These are phyloP conservation scores for Trichothecium roseum DNA, from an alignment of 2,329 filamentous ascomycete genomes.

Conservation along the genomic window DNA sequence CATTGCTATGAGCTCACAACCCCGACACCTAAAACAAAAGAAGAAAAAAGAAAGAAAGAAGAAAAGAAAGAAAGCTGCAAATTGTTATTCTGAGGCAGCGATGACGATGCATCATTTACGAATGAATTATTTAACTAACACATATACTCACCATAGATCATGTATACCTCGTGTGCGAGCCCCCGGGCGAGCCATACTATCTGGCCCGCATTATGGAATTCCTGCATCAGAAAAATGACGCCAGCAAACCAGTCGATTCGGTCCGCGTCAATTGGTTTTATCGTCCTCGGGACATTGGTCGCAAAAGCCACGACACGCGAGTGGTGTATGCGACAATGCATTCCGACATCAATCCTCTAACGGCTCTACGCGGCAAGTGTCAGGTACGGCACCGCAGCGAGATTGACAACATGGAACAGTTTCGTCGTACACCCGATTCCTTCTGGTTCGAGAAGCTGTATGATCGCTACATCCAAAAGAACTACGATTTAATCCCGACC, in stretches of 20 bases:
- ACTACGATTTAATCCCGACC: conserved; percentile 94
- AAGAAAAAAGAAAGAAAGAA: too few relatives aligned
- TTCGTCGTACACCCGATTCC: conserved; percentile 72
- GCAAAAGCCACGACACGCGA: conserved; percentile 82
- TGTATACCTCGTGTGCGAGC: conserved; percentile 94
- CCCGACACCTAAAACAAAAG: too few relatives aligned
- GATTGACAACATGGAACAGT: conserved; percentile 71
- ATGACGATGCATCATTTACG: too few relatives aligned
- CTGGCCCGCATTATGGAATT: conserved; percentile 98
- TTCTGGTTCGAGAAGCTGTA: conserved; percentile 99
- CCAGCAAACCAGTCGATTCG: conserved; percentile 65
- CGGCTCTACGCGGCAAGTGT: conserved; percentile 87
- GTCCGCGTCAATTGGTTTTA: conserved; percentile 98
- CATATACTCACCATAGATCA: conserved; percentile 39
- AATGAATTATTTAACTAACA: too few relatives aligned
- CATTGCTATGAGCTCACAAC: too few relatives aligned
- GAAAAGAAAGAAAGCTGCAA: too few relatives aligned
- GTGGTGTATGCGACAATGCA: conserved; percentile 97
- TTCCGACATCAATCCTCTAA: conserved; percentile 88
- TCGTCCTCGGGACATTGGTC: conserved; percentile 87
- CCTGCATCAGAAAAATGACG: conserved; percentile 68
- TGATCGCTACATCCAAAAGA: conserved; percentile 95
- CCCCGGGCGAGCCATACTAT: conserved; percentile 96
- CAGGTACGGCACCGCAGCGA: conserved; percentile 81
- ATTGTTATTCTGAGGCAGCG: background rate